A percentile compares a stretch with the other conserved stretches of the same genome.
Conservation (phyloP, 176 grass and related monocot genomes). For the Melocanna baccifera region DNA sequence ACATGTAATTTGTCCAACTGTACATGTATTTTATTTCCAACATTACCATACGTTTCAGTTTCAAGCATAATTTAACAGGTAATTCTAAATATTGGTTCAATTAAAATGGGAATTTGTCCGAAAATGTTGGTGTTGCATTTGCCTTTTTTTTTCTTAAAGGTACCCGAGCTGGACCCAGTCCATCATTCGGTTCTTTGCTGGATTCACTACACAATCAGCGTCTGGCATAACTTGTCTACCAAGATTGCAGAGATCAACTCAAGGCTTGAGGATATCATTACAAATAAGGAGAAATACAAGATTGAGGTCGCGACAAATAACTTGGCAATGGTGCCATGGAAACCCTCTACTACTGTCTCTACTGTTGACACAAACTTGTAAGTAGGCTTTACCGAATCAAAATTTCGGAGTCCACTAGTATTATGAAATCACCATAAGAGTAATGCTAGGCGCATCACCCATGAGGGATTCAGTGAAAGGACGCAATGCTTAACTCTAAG, state of each 20-base stretch:
- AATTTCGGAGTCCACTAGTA: too few relatives aligned
- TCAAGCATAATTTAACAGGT: too few relatives aligned
- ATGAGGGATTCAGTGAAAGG: too few relatives aligned
- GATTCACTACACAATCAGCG: background rate
- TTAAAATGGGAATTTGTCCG: too few relatives aligned
- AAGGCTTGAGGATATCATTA: slow-evolving; percentile 2
- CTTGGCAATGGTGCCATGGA: background rate
- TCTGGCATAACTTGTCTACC: background rate
- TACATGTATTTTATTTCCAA: too few relatives aligned
- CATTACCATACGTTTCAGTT: too few relatives aligned
- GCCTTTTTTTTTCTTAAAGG: background rate
- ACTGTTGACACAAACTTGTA: background rate
- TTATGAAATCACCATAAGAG: too few relatives aligned
- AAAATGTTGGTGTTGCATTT: too few relatives aligned
- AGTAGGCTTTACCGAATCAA: background rate
- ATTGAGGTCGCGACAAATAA: background rate
- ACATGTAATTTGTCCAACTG: too few relatives aligned
- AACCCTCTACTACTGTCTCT: background rate
- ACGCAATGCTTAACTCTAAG: too few relatives aligned
- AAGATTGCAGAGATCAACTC: background rate
- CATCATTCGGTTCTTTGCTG: background rate
- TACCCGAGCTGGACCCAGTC: background rate
- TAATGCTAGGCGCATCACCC: too few relatives aligned
- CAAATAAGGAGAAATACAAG: slow-evolving; percentile 3
- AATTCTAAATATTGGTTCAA: too few relatives aligned